Evolutionary conservation across 2,329 filamentous ascomycete genomes (phyloP), one percentile per base, ranked within the genome.

Genomic region (Clonostachys rosea): DNA sequence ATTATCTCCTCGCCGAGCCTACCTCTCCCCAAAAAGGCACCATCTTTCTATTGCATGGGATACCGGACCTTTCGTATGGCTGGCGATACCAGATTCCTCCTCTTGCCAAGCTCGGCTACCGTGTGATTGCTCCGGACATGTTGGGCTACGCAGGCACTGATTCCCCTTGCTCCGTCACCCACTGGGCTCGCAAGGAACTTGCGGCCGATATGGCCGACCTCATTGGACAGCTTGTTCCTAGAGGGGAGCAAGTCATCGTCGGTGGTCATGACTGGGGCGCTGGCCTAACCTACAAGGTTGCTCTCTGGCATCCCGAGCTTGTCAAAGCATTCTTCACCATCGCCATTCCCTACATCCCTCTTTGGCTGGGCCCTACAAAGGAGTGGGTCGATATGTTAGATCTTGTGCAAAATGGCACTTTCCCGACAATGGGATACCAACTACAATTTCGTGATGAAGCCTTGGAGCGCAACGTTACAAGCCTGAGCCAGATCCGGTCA

Each of bases 231-330:
- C 63, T 62, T 20, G 54, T 59, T 44, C 42, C 69, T 63, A 30
- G 3, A 4, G 18, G 68, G 65, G 40, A 53, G 44, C 60, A 58
- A 34, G 83, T 92, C 57, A 83, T 94, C 43, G 73, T 95, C 6
- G 87, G 88, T 40, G 89, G 88, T 8, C 89, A 95, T 67, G 89
- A 94, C 66, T 92, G 89, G 86, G 89, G 89, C 60, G 88, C 85
- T 53, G 73, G 75, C 4, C 71, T 89, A 9, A 81, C 84, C 44
- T 91, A 86, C 70, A 80, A 87, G 44, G 70, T 86, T 44, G 81
- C 84, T 6, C 76, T 84, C 47, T 86, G 80, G 73, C 74, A 89
- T 58, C 87, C 87, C 0, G 67, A 81, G 14, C 70, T 91, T 12
- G 70, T 92, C 44, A 73, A 74, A 4, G 83, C 84, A 54, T 69